These are phyloP conservation scores for Vararia minispora DNA, from an alignment of 768 basidiomycete species.

Conservation along the genomic window DNA sequence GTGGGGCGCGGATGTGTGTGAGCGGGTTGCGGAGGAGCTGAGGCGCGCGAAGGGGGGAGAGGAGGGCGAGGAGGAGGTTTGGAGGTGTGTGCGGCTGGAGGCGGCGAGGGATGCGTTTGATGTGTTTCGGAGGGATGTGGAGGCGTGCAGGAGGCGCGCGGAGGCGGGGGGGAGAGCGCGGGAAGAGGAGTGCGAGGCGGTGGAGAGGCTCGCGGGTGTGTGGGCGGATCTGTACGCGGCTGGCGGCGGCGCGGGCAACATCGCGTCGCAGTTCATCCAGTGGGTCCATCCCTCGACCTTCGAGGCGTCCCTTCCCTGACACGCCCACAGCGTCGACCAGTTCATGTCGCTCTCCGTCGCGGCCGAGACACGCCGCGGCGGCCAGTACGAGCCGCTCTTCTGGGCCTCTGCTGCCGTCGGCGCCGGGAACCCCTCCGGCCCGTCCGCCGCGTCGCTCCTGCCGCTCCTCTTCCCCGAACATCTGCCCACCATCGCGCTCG, in stretches of 20 bases:
- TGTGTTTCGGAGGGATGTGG: slow-evolving; percentile 13
- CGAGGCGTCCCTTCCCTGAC: not conserved
- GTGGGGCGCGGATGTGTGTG: slow-evolving; percentile 44
- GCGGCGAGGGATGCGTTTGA: slow-evolving; percentile 22
- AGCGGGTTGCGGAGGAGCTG: slow-evolving; percentile 22
- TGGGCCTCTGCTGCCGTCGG: slow-evolving; percentile 32
- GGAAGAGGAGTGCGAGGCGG: slow-evolving; percentile 21
- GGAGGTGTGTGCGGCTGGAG: slow-evolving; percentile 27
- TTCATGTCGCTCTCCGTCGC: slow-evolving; percentile 71
- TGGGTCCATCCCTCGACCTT: slow-evolving; percentile 23
- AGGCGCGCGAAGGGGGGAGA: slow-evolving; percentile 7
- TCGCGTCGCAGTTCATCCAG: slow-evolving; percentile 53
- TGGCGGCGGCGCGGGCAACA: slow-evolving; percentile 27
- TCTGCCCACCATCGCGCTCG: slow-evolving; percentile 51
- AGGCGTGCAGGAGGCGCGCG: slow-evolving; percentile 9
- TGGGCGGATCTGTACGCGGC: slow-evolving; percentile 41
- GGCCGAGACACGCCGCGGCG: slow-evolving; percentile 63
- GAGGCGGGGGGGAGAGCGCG: slow-evolving; percentile 19
- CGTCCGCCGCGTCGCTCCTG: slow-evolving; percentile 32
- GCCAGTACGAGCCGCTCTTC: slow-evolving; percentile 67
- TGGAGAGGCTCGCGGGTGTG: slow-evolving; percentile 37
- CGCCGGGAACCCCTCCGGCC: slow-evolving; percentile 21
- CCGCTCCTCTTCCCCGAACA: slow-evolving; percentile 73
- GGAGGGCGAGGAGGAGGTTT: slow-evolving; percentile 35
- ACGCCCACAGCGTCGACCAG: slow-evolving; percentile 46